These are phyloP conservation scores for Ustilago xerochloae DNA, from an alignment of 1,284 basidiomycete species.

Conservation along the genomic window DNA sequence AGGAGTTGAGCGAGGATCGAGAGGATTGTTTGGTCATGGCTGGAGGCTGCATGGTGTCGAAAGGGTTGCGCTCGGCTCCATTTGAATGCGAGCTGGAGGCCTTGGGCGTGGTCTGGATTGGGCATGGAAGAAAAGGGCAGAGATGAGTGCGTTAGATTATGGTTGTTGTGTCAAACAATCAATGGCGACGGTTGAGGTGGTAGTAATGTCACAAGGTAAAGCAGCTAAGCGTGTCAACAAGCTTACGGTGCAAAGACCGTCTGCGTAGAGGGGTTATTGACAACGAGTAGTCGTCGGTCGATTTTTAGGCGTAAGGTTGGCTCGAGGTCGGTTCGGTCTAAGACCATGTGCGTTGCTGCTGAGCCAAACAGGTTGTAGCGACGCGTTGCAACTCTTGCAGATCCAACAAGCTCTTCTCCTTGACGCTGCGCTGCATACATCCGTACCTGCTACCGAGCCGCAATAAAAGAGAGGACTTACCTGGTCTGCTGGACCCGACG, in stretches of 20 bases:
- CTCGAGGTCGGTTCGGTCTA: too few species aligned
- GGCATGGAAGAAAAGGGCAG: neutral
- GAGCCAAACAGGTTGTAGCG: too few species aligned
- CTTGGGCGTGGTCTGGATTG: slow-evolving; percentile 56
- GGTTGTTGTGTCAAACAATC: neutral
- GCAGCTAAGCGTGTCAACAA: neutral
- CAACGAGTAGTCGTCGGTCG: too few species aligned
- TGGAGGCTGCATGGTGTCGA: slow-evolving; percentile 53
- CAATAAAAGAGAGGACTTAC: slow-evolving; percentile 25
- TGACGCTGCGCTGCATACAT: too few species aligned
- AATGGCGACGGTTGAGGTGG: neutral
- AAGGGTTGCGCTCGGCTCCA: slow-evolving; percentile 60
- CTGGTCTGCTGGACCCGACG: slow-evolving; percentile 59
- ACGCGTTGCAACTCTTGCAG: too few species aligned
- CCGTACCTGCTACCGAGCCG: too few species aligned
- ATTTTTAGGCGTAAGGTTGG: too few species aligned
- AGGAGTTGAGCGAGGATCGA: slow-evolving; percentile 44
- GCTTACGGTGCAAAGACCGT: neutral
- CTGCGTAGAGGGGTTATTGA: too few species aligned
- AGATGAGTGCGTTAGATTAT: slow-evolving; percentile 4
- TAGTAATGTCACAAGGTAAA: too few species aligned
- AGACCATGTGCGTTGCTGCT: too few species aligned
- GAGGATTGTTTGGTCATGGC: slow-evolving; percentile 37
- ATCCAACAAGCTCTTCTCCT: too few species aligned
- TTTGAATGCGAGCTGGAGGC: slow-evolving; percentile 52